phyloP scores from a whole-genome alignment of 2,329 filamentous ascomycete species.

The Onygenales sp. region DNA sequence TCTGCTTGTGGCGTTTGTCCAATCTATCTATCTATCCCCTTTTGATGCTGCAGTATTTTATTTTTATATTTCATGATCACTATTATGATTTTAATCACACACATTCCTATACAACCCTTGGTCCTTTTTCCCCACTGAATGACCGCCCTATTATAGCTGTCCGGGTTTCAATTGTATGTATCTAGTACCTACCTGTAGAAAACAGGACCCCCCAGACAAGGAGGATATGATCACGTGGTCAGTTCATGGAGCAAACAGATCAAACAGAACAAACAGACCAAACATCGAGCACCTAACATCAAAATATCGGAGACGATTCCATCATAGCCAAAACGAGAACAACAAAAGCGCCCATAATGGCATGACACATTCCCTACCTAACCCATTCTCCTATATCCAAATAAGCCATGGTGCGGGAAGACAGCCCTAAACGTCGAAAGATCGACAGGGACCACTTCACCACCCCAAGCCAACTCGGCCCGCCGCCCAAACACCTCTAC shows the following conservation, averaged over 20 bases:
- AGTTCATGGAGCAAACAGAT: not conserved
- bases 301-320: not conserved
- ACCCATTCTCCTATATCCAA: not conserved
- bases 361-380: not conserved
- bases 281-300: not conserved
- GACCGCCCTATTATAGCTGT: not conserved
- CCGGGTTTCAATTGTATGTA: not conserved
- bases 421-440: conserved; percentile 56
- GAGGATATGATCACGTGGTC: not conserved
- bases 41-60: not conserved
- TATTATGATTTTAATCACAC: no score
- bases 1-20: no score
- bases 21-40: not conserved
- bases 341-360: not conserved
- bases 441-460: conserved; percentile 55
- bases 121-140: not conserved
- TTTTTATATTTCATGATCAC: not conserved
- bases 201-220: no score
- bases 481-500: conserved; percentile 30
- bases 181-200: no score
- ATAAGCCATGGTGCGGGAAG: conserved; percentile 27
- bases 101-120: no score
- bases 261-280: conserved; percentile 3
- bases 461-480: conserved; percentile 37
- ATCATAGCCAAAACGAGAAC: not conserved